phyloP scores from a whole-genome alignment of 2,329 filamentous ascomycete species.

The Lachnellula arida region DNA sequence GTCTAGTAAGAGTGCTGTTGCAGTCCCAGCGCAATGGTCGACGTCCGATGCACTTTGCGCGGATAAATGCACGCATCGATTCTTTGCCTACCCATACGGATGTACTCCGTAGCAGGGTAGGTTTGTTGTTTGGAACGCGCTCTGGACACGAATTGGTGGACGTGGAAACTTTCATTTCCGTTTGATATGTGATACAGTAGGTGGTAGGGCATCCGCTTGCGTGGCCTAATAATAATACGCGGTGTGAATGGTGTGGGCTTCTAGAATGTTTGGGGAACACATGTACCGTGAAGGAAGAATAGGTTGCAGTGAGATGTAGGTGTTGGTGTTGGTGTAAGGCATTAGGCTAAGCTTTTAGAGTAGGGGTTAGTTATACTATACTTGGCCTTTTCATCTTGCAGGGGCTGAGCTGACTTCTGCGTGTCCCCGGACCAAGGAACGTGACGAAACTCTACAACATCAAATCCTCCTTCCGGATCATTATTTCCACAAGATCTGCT shows the following conservation, averaged over 20 bases:
- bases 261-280: background rate
- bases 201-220: background rate
- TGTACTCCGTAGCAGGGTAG: background rate
- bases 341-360: background rate
- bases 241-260: too few relatives aligned
- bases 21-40: background rate
- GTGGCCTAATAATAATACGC: background rate
- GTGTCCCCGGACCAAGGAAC: too few relatives aligned
- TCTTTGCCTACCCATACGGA: background rate
- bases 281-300: too few relatives aligned
- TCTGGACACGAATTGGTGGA: background rate
- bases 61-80: background rate
- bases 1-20: background rate
- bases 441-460: background rate
- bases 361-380: background rate
- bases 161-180: background rate
- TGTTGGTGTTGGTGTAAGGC: background rate
- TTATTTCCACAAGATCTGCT: too few relatives aligned
- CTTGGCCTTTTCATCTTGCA: background rate
- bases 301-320: too few relatives aligned
- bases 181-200: background rate
- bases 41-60: background rate
- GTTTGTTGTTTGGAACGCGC: background rate
- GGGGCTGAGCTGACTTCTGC: too few relatives aligned
- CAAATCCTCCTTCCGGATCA: background rate